Evolutionary conservation across 2,329 filamentous ascomycete species (phyloP).

Genomic region (Amesomyces nigricolor): DNA sequence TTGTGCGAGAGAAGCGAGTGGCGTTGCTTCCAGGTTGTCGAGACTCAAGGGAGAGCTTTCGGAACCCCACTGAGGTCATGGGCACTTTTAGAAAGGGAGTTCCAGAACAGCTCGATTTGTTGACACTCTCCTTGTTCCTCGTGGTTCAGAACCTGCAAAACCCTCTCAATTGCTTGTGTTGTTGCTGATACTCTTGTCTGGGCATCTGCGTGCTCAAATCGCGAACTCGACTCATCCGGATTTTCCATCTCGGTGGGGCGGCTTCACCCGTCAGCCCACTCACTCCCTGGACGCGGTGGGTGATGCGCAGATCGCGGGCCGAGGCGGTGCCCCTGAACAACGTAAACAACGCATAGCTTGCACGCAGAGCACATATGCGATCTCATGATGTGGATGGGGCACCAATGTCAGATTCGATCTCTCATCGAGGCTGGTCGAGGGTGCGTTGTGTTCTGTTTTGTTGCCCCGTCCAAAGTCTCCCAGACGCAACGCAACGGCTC

Average conservation of each 20-base stretch:
- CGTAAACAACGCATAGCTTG: background rate
- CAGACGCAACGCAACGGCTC: slow-evolving; percentile 13
- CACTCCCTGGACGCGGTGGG: background rate
- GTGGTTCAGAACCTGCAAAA: no score
- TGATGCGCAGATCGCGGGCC: slow-evolving; percentile 9
- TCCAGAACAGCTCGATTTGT: no score
- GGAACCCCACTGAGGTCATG: no score
- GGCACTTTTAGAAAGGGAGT: no score
- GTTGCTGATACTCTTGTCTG: no score
- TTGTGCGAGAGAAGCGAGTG: background rate
- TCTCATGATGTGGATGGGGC: background rate
- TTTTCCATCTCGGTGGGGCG: slow-evolving; percentile 8
- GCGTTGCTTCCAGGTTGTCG: background rate
- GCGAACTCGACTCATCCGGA: background rate
- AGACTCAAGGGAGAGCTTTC: no score
- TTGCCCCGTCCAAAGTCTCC: background rate
- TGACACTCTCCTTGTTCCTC: no score
- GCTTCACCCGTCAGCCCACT: slow-evolving; percentile 1
- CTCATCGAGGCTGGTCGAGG: background rate
- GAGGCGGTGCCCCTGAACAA: background rate
- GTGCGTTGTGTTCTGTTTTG: background rate
- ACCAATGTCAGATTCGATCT: background rate
- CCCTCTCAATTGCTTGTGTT: no score
- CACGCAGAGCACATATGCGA: background rate
- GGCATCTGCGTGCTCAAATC: background rate